These are phyloP conservation scores for Thuja plicata DNA, from an alignment of 83 land plant genomes.

Conservation along the genomic window DNA sequence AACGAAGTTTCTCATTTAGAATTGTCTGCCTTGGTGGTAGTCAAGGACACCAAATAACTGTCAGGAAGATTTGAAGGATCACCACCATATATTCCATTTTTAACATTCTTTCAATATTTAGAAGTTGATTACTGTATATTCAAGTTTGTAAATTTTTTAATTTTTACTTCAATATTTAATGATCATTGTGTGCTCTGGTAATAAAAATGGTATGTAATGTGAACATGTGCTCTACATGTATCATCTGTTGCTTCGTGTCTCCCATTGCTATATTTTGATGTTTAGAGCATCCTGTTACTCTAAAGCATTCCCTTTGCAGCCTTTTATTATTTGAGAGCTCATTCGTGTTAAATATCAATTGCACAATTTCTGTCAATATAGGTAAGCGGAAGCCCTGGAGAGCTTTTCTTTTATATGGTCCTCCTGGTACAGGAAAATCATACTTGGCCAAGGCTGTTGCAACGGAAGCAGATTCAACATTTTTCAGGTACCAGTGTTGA, in stretches of 20 bases:
- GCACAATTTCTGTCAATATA: constrained; percentile 21
- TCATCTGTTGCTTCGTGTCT: not conserved
- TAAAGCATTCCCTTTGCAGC: not conserved
- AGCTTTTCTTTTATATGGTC: constrained; percentile 96
- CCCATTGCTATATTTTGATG: not conserved
- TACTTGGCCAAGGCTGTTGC: constrained; percentile 99
- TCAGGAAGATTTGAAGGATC: not conserved
- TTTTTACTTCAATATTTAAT: not conserved
- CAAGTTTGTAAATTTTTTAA: not conserved
- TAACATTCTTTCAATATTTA: not conserved
- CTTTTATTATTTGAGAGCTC: not conserved
- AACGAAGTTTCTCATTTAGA: too few species aligned
- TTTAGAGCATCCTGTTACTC: not conserved
- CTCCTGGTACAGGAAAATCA: constrained; percentile 99
- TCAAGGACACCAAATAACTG: not conserved
- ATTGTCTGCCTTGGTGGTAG: not conserved
- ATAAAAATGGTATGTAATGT: not conserved
- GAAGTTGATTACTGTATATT: not conserved
- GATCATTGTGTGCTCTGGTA: not conserved
- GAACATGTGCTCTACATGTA: not conserved
- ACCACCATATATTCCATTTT: not conserved
- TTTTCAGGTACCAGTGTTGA: constrained; percentile 70
- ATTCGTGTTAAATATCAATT: not conserved
- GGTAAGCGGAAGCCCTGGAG: constrained; percentile 99
- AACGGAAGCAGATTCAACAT: constrained; percentile 98